Conservation (phyloP, 306 rosid genomes). For the Lagenaria siceraria region DNA sequence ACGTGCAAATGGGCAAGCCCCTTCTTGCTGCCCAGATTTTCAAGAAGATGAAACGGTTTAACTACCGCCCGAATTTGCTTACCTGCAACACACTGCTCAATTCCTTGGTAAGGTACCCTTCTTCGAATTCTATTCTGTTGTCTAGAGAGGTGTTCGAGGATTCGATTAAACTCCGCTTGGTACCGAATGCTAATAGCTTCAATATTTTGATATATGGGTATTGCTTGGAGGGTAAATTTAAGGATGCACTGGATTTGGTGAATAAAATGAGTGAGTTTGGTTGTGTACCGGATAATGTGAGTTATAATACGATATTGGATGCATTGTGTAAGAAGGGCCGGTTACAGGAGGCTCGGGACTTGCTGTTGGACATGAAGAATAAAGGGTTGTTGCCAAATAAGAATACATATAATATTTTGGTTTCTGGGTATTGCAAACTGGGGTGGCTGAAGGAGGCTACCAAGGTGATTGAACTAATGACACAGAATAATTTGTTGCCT, state of each 20-base stretch:
- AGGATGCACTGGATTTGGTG: slow-evolving; percentile 31
- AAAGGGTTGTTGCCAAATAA: slow-evolving; percentile 42
- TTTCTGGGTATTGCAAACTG: slow-evolving; percentile 70
- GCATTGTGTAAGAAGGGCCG: slow-evolving; percentile 48
- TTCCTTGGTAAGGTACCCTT: slow-evolving; percentile 36
- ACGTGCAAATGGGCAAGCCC: slow-evolving; percentile 35
- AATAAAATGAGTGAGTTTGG: slow-evolving; percentile 38
- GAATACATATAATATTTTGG: slow-evolving; percentile 57
- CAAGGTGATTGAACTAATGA: slow-evolving; percentile 57
- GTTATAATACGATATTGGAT: slow-evolving; percentile 57
- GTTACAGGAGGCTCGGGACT: slow-evolving; percentile 38
- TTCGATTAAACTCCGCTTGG: slow-evolving; percentile 32
- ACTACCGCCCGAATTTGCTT: slow-evolving; percentile 36
- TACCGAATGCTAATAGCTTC: slow-evolving; percentile 30
- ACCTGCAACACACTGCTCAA: slow-evolving; percentile 61
- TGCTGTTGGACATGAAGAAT: slow-evolving; percentile 51
- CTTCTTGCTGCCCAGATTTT: slow-evolving; percentile 52
- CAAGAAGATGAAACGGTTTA: slow-evolving; percentile 48
- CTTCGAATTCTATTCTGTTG: slow-evolving; percentile 26
- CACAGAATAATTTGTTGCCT: slow-evolving; percentile 27
- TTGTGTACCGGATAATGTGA: slow-evolving; percentile 56
- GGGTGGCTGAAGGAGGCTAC: slow-evolving; percentile 67
- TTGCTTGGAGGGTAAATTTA: slow-evolving; percentile 37
- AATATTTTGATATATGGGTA: slow-evolving; percentile 56
- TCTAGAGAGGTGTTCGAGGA: slow-evolving; percentile 30